These are phyloP conservation scores for Lasiosphaeria ovina DNA, from an alignment of 495 filamentous ascomycete species.

Conservation along the genomic window DNA sequence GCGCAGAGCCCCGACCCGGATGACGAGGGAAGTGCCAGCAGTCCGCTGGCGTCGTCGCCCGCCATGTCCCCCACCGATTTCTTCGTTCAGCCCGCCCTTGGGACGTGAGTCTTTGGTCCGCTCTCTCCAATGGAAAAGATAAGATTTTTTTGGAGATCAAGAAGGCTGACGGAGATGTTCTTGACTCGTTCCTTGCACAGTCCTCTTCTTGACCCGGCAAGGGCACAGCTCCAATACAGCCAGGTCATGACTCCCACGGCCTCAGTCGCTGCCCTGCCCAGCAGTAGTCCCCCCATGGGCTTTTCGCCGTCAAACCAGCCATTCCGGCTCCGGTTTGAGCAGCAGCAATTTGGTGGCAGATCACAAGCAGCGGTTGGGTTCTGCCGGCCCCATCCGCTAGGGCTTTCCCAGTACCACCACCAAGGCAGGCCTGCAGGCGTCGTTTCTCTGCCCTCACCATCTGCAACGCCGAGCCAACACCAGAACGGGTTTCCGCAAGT, in stretches of 20 bases:
- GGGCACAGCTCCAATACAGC: not conserved
- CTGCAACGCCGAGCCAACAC: not conserved
- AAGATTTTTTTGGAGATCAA: not conserved
- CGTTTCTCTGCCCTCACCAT: not conserved
- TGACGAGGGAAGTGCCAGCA: not conserved
- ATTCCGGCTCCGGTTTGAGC: not conserved
- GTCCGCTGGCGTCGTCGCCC: not conserved
- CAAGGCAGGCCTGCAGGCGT: not conserved
- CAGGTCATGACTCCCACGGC: not conserved
- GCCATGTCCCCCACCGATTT: not conserved
- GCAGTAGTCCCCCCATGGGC: not conserved
- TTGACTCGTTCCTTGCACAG: conserved; percentile 2
- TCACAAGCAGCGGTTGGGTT: not conserved
- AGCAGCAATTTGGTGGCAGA: not conserved
- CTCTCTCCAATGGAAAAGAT: not conserved
- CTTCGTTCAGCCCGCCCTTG: not conserved
- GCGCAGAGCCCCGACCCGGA: not conserved
- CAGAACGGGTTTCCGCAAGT: not conserved
- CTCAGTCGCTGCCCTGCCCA: not conserved
- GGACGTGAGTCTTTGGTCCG: not conserved
- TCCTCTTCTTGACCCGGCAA: not conserved
- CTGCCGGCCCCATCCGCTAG: not conserved
- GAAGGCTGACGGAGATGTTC: not conserved
- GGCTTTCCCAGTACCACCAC: not conserved
- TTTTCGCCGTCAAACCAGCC: not conserved